phyloP scores from a whole-genome alignment of 2,329 filamentous ascomycete species.

The Monosporascus sp. region DNA sequence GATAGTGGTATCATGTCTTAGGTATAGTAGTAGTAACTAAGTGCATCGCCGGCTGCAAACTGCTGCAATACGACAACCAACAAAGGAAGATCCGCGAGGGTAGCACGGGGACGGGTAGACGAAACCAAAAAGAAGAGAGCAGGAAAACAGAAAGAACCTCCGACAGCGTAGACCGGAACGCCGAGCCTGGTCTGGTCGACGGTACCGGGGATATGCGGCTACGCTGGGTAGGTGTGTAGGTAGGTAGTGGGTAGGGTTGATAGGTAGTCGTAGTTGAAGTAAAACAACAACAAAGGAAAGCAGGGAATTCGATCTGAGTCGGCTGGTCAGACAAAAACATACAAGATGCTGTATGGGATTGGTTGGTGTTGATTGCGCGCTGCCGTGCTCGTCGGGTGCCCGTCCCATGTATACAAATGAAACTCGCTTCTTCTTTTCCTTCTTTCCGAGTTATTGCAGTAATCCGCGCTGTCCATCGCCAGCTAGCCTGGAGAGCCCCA shows the following conservation, averaged over 20 bases:
- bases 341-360: neutral
- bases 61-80: constrained; percentile 1
- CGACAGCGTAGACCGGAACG: no score
- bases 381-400: neutral
- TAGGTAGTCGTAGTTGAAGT: no score
- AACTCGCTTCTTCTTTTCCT: neutral
- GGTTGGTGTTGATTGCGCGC: neutral
- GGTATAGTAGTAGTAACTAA: constrained; percentile 17
- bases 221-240: neutral
- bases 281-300: neutral
- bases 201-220: no score
- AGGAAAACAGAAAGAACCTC: neutral
- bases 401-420: neutral
- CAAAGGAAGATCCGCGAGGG: neutral
- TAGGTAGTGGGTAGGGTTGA: neutral
- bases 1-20: constrained; percentile 30
- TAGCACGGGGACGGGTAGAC: neutral
- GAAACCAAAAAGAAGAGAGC: neutral
- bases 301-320: neutral
- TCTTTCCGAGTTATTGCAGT: no score
- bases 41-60: neutral
- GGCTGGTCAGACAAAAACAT: neutral
- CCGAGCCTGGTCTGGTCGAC: no score
- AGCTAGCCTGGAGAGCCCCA: no score
- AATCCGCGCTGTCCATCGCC: no score